phyloP scores from a whole-genome alignment of 768 basidiomycete species.

The Rhizopogon sp. region DNA sequence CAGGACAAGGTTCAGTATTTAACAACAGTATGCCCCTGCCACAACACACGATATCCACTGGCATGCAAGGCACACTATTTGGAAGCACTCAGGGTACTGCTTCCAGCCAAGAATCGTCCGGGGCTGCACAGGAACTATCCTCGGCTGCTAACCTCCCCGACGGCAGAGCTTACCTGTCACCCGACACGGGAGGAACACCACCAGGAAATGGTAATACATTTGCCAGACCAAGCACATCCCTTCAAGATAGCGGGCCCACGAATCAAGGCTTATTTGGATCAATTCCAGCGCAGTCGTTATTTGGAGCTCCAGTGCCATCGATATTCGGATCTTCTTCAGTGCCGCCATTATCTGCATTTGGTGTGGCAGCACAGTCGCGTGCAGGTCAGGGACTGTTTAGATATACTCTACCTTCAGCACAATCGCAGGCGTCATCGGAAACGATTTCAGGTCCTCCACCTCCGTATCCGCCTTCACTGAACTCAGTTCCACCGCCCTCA shows the following conservation, averaged over 20 bases:
- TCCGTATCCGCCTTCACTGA: neutral
- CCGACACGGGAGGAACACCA: no score
- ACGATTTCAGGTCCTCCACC: neutral
- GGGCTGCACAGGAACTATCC: neutral
- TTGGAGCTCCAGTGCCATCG: no score
- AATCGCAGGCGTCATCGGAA: neutral
- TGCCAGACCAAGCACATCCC: no score
- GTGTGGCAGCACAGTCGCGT: neutral
- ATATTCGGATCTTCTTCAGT: no score
- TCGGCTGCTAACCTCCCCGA: no score
- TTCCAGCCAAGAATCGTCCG: neutral
- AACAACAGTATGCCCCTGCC: neutral
- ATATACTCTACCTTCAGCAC: neutral
- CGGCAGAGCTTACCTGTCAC: no score
- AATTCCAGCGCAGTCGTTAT: no score
- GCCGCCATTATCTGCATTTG: neutral
- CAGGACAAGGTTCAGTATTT: neutral
- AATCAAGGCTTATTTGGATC: neutral
- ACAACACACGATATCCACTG: no score
- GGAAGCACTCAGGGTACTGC: neutral
- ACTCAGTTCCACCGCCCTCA: neutral
- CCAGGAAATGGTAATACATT: no score
- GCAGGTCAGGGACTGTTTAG: neutral
- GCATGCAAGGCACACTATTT: neutral
- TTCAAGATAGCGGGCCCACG: neutral